Conservation (phyloP, 257 asterid species). For the Lycium barbarum region DNA sequence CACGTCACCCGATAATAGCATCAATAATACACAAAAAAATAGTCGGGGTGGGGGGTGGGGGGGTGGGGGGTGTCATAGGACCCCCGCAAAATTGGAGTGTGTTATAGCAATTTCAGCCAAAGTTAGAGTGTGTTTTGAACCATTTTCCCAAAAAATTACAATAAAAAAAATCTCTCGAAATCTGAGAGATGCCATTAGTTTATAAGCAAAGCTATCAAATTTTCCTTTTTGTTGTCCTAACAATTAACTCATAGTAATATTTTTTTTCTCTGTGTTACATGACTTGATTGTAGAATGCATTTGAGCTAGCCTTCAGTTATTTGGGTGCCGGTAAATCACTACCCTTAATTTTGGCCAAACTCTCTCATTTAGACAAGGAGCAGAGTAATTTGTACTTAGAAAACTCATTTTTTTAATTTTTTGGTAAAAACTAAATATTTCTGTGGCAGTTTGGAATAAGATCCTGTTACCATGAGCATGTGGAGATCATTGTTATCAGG, state of each 20-base stretch:
- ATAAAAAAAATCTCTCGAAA: too few relatives aligned
- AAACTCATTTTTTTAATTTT: background rate
- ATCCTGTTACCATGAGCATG: slow-evolving; percentile 68
- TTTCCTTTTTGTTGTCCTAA: background rate
- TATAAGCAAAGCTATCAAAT: background rate
- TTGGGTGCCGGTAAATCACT: slow-evolving; percentile 68
- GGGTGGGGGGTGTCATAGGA: too few relatives aligned
- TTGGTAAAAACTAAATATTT: background rate
- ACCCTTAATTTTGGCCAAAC: background rate
- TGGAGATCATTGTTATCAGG: slow-evolving; percentile 52
- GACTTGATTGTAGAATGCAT: slow-evolving; percentile 61
- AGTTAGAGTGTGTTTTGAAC: too few relatives aligned
- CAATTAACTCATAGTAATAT: slow-evolving; percentile 13
- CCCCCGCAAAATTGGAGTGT: too few relatives aligned
- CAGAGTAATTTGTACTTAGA: too few relatives aligned
- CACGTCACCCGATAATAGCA: too few relatives aligned
- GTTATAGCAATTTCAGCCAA: too few relatives aligned
- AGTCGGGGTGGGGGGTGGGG: too few relatives aligned
- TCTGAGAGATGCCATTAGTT: too few relatives aligned
- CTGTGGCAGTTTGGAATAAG: slow-evolving; percentile 74
- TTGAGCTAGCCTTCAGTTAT: slow-evolving; percentile 68
- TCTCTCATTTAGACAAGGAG: background rate
- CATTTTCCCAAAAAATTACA: too few relatives aligned
- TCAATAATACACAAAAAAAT: too few relatives aligned
- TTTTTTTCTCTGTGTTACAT: background rate